Base-by-base conservation (phyloP, 2,329 filamentous ascomycete species). In the Orbilia blumenaviensis region DNA sequence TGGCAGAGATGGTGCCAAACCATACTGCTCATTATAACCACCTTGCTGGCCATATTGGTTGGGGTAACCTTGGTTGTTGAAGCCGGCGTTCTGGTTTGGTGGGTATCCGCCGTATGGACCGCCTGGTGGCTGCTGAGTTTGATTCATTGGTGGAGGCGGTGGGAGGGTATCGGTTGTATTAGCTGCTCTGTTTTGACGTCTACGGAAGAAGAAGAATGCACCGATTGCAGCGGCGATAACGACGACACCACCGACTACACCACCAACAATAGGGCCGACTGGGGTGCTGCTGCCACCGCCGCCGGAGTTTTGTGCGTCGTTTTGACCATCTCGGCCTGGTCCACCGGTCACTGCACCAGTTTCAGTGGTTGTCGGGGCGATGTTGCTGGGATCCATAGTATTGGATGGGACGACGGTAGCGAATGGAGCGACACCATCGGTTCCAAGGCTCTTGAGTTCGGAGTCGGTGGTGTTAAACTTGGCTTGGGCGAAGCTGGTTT, bases 401-500 rank as follows among this genome's bases (percentile, higher is more conserved):
- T 64, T 69, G 1, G 64, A 58, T 23, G 72, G 64, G 8, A 48
- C 44, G 14, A 52, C 14, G 14, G 67, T 66, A 14, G 63, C 66
- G 44, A 56, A 71, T 32, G 66, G 67, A 48, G 66, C 66, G 8
- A 77, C 73, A n/a, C 72, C 72, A 46, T 66, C 64, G 27, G 64
- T 38, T 23, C 64, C 64, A 27, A 76, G 46, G 42, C 36, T 66
- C 64, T 58, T 68, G n/a, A 76, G 56, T 14, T 68, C 44, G 50
- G 72, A 76, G 10, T 67, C 64, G 16, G 72, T 64, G 48, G 66
- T 52, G 61, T 77, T 77, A 21, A 71, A n/a, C 25, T 77, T 77
- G 25, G 73, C 73, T 58, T 71, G 66, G 4, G 73, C 73, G 25
- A 77, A 72, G 52, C 73, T 77, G 36, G 73, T 77, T 16, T 77